Percentiles rank a stretch among this genome's conserved stretches.
These are phyloP conservation scores for Allium sativum DNA, from an alignment of 106 monocot species.

Conservation along the genomic window DNA sequence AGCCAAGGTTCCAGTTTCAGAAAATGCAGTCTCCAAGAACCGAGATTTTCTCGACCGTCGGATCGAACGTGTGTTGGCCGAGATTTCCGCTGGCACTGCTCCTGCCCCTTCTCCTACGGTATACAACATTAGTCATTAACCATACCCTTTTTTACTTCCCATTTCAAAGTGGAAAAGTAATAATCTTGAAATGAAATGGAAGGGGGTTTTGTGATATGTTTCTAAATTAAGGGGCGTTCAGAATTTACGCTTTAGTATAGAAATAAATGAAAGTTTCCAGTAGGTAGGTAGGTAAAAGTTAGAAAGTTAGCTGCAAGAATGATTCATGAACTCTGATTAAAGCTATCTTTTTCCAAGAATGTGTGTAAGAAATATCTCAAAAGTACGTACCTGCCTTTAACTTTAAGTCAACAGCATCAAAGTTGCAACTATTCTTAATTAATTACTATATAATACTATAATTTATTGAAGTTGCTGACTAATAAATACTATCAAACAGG, in stretches of 20 bases:
- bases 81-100: slow-evolving; percentile 1
- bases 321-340: too few relatives aligned
- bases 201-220: too few relatives aligned
- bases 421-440: background rate
- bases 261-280: background rate
- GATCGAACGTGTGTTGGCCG: slow-evolving; percentile 1
- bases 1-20: background rate
- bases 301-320: background rate
- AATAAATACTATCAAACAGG: too few relatives aligned
- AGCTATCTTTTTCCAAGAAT: too few relatives aligned
- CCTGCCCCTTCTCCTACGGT: slow-evolving; percentile 2
- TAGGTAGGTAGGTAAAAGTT: background rate
- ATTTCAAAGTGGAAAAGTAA: background rate
- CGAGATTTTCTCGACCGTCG: background rate
- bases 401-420: background rate
- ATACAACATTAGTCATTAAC: background rate
- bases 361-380: background rate
- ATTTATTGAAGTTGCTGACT: background rate
- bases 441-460: background rate
- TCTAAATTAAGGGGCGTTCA: background rate
- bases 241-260: background rate
- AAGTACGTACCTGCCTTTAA: background rate
- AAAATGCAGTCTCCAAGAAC: background rate
- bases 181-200: too few relatives aligned
- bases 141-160: background rate